Conservation (phyloP, 768 basidiomycete genomes). For the Hericium coralloides region DNA sequence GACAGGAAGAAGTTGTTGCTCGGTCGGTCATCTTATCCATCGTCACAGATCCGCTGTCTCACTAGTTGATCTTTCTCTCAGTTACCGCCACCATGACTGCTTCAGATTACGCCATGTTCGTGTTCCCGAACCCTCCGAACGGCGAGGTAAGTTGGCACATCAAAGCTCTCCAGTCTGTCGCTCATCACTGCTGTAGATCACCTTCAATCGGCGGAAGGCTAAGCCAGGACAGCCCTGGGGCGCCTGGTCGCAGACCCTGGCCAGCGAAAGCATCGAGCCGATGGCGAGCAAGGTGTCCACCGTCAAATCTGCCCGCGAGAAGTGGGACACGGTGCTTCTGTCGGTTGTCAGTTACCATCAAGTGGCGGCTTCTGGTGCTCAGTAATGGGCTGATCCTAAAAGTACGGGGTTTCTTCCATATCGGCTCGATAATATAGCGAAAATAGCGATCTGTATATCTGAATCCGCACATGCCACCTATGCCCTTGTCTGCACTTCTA, state of each 20-base stretch:
- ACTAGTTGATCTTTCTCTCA: not conserved
- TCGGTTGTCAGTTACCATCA: too few relatives aligned
- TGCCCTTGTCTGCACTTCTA: too few relatives aligned
- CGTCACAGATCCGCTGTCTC: not conserved
- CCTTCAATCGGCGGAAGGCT: too few relatives aligned
- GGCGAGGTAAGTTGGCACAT: not conserved
- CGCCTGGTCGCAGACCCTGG: not conserved
- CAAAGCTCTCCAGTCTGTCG: not conserved
- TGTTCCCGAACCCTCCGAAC: not conserved
- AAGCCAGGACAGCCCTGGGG: not conserved
- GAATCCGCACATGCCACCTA: too few relatives aligned
- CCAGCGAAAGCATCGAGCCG: too few relatives aligned
- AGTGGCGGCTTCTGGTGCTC: too few relatives aligned
- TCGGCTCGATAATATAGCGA: too few relatives aligned
- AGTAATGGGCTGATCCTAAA: too few relatives aligned
- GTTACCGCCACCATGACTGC: not conserved
- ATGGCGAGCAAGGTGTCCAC: not conserved
- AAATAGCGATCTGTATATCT: too few relatives aligned
- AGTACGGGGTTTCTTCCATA: too few relatives aligned
- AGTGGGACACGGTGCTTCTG: not conserved
- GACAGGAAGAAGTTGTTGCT: not conserved
- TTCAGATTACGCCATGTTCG: not conserved
- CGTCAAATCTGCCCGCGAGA: not conserved
- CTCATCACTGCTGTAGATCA: too few relatives aligned
- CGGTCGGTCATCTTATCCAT: not conserved